Evolutionary conservation across 352 stramenopile species (phyloP).

Genomic region (Phytophthora agathidicida): DNA sequence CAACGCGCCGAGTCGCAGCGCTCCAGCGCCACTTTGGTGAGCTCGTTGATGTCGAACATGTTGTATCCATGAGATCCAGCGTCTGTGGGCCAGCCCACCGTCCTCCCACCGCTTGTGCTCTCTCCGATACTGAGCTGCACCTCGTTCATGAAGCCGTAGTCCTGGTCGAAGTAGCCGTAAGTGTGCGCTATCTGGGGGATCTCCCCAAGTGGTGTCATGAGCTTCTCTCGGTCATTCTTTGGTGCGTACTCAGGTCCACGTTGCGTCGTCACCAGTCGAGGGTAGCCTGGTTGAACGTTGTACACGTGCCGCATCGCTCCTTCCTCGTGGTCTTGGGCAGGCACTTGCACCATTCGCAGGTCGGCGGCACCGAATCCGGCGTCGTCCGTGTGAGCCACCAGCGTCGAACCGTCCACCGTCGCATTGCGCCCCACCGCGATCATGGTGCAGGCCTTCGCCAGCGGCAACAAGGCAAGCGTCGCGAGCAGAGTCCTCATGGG

Average conservation of each 20-base stretch:
- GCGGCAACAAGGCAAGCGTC: constrained; percentile 2
- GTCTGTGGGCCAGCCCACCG: constrained; percentile 71
- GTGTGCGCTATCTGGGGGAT: constrained; percentile 92
- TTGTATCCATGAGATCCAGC: constrained; percentile 76
- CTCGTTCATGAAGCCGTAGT: constrained; percentile 96
- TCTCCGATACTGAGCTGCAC: constrained; percentile 94
- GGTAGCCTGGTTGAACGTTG: constrained; percentile 71
- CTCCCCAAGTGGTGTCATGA: constrained; percentile 76
- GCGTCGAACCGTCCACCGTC: constrained; percentile 82
- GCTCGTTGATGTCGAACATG: constrained; percentile 91
- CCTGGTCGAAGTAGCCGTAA: constrained; percentile 94
- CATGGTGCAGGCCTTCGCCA: constrained; percentile 78
- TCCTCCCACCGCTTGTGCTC: constrained; percentile 91
- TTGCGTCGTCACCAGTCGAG: constrained; percentile 72
- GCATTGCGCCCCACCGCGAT: constrained; percentile 87
- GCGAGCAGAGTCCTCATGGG: constrained; percentile 1
- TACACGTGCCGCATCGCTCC: constrained; percentile 65
- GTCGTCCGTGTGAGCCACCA: constrained; percentile 92
- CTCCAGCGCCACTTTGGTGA: constrained; percentile 92
- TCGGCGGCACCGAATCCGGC: constrained; percentile 86
- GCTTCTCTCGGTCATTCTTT: constrained; percentile 27
- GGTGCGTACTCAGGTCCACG: constrained; percentile 75
- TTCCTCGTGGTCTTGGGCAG: constrained; percentile 69
- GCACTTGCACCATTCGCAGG: constrained; percentile 91
- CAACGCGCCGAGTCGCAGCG: constrained; percentile 86